Conservation (phyloP, 257 asterid species). For the Solanum medicagineum region DNA sequence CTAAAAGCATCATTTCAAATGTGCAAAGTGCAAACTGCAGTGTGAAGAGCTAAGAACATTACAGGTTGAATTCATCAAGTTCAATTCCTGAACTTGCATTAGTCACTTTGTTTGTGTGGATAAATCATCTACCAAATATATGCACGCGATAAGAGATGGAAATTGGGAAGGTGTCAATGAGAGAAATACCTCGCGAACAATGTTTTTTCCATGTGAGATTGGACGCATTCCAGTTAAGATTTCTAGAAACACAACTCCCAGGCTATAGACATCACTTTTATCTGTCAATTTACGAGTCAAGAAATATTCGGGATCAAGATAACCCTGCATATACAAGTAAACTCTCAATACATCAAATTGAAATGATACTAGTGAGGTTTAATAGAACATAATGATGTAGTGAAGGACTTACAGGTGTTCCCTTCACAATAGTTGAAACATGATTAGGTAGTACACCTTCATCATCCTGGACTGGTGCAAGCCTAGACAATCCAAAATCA, state of each 20-base stretch:
- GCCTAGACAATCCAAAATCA: conserved; percentile 88
- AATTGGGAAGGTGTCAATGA: background rate
- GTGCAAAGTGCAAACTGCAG: background rate
- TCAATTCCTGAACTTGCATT: background rate
- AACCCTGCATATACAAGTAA: conserved; percentile 46
- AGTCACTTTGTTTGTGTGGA: background rate
- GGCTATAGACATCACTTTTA: conserved; percentile 84
- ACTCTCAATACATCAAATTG: background rate
- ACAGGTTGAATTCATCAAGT: background rate
- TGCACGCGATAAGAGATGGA: background rate
- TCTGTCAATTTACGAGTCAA: conserved; percentile 68
- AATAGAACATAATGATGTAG: background rate
- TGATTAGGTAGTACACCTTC: conserved; percentile 40
- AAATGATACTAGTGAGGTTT: background rate
- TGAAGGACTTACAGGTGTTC: conserved; percentile 66
- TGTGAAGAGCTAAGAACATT: background rate
- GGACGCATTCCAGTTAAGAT: conserved; percentile 82
- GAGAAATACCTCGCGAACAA: conserved; percentile 66
- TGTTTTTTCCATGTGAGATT: conserved; percentile 70
- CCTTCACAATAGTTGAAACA: conserved; percentile 73
- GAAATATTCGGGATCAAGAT: conserved; percentile 82
- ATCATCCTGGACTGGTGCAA: conserved; percentile 54
- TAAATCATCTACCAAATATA: background rate
- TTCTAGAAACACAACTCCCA: conserved; percentile 77
- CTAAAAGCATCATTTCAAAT: background rate